Evolutionary conservation across 495 filamentous ascomycete genomes (phyloP).

Genomic region (Neurospora sp.): DNA sequence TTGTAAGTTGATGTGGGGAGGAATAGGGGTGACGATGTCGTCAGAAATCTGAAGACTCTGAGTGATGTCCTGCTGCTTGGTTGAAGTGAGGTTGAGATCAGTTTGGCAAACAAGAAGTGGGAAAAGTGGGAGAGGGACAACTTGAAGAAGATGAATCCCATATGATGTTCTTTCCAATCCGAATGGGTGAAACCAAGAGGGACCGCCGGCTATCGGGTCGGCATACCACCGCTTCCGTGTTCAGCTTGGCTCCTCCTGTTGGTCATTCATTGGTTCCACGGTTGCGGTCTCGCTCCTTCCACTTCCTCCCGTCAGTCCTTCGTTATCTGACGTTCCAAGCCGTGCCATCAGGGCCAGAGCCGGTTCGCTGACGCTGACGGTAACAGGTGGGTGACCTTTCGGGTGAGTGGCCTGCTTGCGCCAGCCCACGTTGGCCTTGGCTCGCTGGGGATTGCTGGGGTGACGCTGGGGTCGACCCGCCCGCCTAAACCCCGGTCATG

Average conservation of each 20-base stretch:
- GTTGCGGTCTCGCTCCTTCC: background rate
- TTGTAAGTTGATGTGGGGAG: background rate
- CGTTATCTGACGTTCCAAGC: slow-evolving; percentile 27
- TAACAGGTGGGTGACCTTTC: background rate
- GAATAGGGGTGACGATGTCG: background rate
- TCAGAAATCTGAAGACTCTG: background rate
- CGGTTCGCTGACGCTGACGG: background rate
- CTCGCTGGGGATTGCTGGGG: background rate
- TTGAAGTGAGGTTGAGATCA: background rate
- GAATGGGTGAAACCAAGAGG: background rate
- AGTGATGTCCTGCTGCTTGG: background rate
- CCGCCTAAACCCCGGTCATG: background rate
- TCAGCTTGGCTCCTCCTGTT: background rate
- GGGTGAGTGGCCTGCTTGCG: background rate
- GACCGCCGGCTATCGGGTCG: background rate
- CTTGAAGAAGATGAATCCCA: background rate
- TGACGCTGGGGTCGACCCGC: background rate
- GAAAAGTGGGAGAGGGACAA: background rate
- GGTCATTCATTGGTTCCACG: background rate
- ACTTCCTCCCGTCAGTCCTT: slow-evolving; percentile 28
- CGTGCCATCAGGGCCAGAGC: background rate
- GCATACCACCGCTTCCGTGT: background rate
- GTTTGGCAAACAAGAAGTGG: background rate
- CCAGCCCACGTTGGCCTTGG: background rate
- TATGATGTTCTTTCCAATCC: background rate